phyloP scores from a whole-genome alignment of 495 filamentous ascomycete genomes.

The Rostrohypoxylon terebratum region DNA sequence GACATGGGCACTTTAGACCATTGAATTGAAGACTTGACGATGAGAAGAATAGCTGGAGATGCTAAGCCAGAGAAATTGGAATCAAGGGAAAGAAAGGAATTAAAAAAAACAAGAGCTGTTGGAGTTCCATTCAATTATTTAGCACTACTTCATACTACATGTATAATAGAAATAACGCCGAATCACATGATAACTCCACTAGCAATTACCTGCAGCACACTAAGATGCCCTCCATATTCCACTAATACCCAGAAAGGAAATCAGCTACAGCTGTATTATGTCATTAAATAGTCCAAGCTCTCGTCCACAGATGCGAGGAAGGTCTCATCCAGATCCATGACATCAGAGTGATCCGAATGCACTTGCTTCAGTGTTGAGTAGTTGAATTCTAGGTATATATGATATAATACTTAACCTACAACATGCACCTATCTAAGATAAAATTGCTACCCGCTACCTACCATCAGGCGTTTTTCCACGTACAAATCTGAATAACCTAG shows the following conservation, averaged over 20 bases:
- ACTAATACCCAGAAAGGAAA: conserved; percentile 26
- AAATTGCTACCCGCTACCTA: too few relatives aligned
- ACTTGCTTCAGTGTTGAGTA: conserved; percentile 1
- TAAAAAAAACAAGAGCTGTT: background rate
- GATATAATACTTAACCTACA: too few relatives aligned
- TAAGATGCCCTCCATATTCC: background rate
- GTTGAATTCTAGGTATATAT: too few relatives aligned
- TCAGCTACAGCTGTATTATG: too few relatives aligned
- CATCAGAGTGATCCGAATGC: conserved; percentile 32
- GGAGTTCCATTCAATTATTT: background rate
- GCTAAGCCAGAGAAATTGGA: background rate
- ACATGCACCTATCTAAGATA: too few relatives aligned
- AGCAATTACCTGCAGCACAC: background rate
- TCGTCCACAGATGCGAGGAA: background rate
- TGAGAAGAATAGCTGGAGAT: background rate
- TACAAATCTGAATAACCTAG: too few relatives aligned
- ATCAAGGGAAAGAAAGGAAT: too few relatives aligned
- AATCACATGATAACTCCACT: conserved; percentile 1
- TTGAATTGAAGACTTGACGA: background rate
- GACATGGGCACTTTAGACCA: background rate
- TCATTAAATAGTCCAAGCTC: conserved; percentile 39
- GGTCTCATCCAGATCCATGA: conserved; percentile 34
- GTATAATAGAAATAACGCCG: background rate
- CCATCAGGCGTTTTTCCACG: too few relatives aligned
- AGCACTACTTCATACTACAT: too few relatives aligned